Evolutionary conservation across 2,329 filamentous ascomycete genomes (phyloP).

Genomic region (Penicillium sumatraense): DNA sequence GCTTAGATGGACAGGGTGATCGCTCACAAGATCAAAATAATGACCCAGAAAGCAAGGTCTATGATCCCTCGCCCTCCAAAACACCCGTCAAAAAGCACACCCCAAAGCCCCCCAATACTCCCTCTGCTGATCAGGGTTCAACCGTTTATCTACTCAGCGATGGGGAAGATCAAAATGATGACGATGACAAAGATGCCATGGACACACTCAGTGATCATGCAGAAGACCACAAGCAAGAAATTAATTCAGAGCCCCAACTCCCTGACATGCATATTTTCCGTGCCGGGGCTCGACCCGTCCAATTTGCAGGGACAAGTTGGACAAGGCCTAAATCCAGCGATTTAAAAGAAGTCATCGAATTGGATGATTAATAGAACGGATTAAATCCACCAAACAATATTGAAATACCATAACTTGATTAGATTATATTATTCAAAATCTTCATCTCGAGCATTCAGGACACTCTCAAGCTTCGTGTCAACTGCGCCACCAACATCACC

Average conservation of each 20-base stretch:
- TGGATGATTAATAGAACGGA: background rate
- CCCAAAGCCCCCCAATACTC: background rate
- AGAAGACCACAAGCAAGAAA: background rate
- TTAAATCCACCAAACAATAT: background rate
- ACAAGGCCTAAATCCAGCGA: background rate
- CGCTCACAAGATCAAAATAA: background rate
- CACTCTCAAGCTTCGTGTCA: conserved; percentile 52
- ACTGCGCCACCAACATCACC: conserved; percentile 51
- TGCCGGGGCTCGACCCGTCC: background rate
- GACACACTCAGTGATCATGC: background rate
- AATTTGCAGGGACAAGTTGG: background rate
- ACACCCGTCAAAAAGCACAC: too few species aligned
- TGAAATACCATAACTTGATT: background rate
- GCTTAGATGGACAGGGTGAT: background rate
- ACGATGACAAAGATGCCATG: background rate
- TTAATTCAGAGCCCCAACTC: background rate
- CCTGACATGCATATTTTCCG: too few species aligned
- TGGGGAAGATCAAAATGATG: background rate
- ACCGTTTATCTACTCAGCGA: background rate
- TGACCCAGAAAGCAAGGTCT: background rate
- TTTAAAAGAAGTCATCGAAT: background rate
- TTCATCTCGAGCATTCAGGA: conserved; percentile 46
- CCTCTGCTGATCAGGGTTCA: background rate
- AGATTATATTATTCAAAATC: conserved; percentile 28
- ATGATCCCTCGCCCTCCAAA: background rate